Base-by-base conservation (phyloP, 208 protist species). In the Leishmania arabica region DNA sequence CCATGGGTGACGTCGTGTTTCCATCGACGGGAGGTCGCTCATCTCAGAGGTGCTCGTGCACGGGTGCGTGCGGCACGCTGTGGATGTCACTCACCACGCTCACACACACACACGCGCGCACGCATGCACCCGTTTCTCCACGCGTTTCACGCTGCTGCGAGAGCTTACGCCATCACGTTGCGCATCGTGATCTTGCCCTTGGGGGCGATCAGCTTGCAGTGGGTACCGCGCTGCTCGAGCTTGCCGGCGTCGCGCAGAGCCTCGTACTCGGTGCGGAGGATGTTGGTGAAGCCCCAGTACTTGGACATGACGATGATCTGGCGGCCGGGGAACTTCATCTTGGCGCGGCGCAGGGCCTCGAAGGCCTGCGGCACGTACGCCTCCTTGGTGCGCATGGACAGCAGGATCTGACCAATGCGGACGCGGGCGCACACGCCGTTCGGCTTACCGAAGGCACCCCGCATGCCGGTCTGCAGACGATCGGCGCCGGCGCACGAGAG, bases 401-500 rank as follows among this genome's bases (percentile, higher is more conserved):
- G 89, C 45, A 99, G 90, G 84, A 99, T 94, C 92, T 99, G 98
- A 65, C 97, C 97, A 86, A 99, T 99, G 79, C 96, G 89, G 64
- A 99, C 99, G 88, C 99, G 99, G 73, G 99, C 99, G 77, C 97
- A 94, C 60, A 90, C 91, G 78, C 99, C 99, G 51, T 91, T 75
- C 70, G 99, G 99, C 95, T 99, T 99, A 90, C 68, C 68, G 45
- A 73, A 73, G 68, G 68, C 68, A 37, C 68, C 68, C 8, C 68
- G 68, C 68, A 73, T 73, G 99, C 99, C 99, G 56, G 97, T 99
- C 91, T 99, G 99, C 74, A 99, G 98, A 87, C 99, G 91, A 99
- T 99, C 99, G 65, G 99, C 99, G 88, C 99, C 99, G 79, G 99
- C 99, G 89, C 99, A 99, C 68, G 98, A 99, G 87, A 99, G 97